Evolutionary conservation across 768 basidiomycete genomes (phyloP).

Genomic region (Daedaleopsis nitida): DNA sequence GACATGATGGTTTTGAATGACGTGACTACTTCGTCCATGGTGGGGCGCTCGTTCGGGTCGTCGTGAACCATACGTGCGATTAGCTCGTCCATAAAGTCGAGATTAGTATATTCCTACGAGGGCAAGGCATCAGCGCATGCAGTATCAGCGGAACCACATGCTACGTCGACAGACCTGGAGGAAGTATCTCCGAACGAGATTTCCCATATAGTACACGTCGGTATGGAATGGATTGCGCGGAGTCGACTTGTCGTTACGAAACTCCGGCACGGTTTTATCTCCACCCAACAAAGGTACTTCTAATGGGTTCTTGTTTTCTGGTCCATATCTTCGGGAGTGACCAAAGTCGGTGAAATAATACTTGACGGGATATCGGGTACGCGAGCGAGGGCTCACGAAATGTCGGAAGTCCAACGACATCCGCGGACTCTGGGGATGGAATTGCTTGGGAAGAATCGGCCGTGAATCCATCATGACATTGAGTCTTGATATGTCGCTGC

Average conservation of each 20-base stretch:
- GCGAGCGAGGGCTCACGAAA: conserved; percentile 7
- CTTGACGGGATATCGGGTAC: conserved; percentile 27
- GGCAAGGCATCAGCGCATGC: neutral
- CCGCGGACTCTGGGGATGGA: neutral
- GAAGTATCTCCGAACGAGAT: conserved; percentile 16
- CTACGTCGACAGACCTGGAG: conserved; percentile 9
- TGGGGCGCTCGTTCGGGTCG: conserved; percentile 30
- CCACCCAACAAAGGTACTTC: conserved; percentile 23
- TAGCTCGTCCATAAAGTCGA: conserved; percentile 32
- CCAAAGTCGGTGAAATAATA: conserved; percentile 34
- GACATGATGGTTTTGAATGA: neutral
- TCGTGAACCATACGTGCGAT: conserved; percentile 28
- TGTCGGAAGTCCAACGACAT: conserved; percentile 3
- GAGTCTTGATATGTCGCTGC: conserved; percentile 1
- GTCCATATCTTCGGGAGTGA: conserved; percentile 27
- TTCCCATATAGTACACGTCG: conserved; percentile 28
- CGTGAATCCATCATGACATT: conserved; percentile 24
- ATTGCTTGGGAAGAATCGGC: conserved; percentile 11
- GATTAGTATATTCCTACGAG: conserved; percentile 1
- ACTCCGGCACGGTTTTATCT: conserved; percentile 27
- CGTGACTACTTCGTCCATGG: conserved; percentile 8
- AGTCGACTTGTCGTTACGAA: conserved; percentile 2
- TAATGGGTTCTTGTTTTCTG: conserved; percentile 24
- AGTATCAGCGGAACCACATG: no score
- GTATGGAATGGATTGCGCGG: conserved; percentile 21